Base-by-base conservation (phyloP, 352 stramenopile genomes). In the Globisporangium spinosum region DNA sequence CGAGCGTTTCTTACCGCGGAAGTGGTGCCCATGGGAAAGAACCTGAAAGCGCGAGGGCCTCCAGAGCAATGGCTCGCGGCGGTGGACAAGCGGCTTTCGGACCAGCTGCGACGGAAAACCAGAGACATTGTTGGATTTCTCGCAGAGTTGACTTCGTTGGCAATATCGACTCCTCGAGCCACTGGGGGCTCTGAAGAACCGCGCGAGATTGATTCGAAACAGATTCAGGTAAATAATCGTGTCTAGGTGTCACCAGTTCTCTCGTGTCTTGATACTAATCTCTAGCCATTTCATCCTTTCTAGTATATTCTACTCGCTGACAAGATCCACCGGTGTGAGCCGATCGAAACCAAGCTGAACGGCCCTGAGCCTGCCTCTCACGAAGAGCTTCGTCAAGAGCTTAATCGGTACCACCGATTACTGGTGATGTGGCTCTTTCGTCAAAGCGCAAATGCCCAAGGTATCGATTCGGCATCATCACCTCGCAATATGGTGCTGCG, bases 11-110 rank as follows among this genome's bases (percentile, higher is more conserved):
- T 77, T 3, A 62, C 72, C 22, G 55, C 57, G 0, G 85, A 93
- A 61, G 71, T 70, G 0, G 85, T 93, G 13, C 29, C 64, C 0
- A 88, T 93, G 78, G 85, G 85, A 0, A 91, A 80, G 53, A 91
- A 91, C 51, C 55, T 93, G 2, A 93, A 93, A 65, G 85, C 83
- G 9, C 73, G 85, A 27, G 85, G 85, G 0, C 80, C 83, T 25
- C 74, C 82, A 2, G 85, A 93, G 45, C 79, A 90, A 17, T 93
- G 85, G 85, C 72, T 93, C 1, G 69, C 70, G 38, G 69, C 81
- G 3, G 55, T 91, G 20, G 80, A 93, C 13, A 89, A 82, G 23
- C 75, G 85, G 2, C 69, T 93, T 1, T 65, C 70, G 1, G 83
- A 92, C 57, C 79, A 85, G 64, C 64, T 93, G 8, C 77, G 82